Base-by-base conservation (phyloP, 2,329 filamentous ascomycete species). In the Hymenoscyphus albidus region DNA sequence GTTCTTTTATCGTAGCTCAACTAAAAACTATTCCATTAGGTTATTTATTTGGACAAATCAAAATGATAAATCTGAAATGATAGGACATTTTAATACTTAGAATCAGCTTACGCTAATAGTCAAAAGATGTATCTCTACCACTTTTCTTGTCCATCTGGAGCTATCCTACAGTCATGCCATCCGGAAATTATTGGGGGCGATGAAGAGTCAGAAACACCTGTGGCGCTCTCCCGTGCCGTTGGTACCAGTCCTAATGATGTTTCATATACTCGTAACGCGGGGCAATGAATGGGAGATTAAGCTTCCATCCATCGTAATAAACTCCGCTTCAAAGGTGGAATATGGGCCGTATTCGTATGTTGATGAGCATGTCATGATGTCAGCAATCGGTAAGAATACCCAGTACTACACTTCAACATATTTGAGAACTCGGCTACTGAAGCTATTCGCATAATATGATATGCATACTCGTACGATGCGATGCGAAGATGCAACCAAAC, bases 161-260 rank as follows among this genome's bases (percentile, higher is more conserved):
- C 27, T 27, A 27, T 27, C 27, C 27, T 27, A 27, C 27, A 27
- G 27, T 3, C 27, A 22, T 54, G 48, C 48, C 48, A 12, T 54
- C 5, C 48, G 48, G 48, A 54, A 22, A 54, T 54, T 54, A 27
- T 54, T 54, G 48, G 48, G 48, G 48, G 48, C 48, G 18, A 54
- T 18, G 35, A 10, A 10, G 6, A 7, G 35, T 35, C 35, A 54
- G 18, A 27, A 54, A 27, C 9, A 54, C 3, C 5, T 51, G 5
- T 48, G 42, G 42, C 16, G 16, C 44, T 51, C 44, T 54, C 18
- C 48, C 22, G 22, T 54, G 48, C 48, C 48, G 48, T 54, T 10
- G 18, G 6, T 12, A 51, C 44, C 18, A 22, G 44, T 54, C 48
- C 48, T 54, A n/a, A 22, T 22, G 22, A 22, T 54, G 48, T 54